Evolutionary conservation across 140 eudicot genomes (phyloP).

Genomic region (Bidens hawaiensis): DNA sequence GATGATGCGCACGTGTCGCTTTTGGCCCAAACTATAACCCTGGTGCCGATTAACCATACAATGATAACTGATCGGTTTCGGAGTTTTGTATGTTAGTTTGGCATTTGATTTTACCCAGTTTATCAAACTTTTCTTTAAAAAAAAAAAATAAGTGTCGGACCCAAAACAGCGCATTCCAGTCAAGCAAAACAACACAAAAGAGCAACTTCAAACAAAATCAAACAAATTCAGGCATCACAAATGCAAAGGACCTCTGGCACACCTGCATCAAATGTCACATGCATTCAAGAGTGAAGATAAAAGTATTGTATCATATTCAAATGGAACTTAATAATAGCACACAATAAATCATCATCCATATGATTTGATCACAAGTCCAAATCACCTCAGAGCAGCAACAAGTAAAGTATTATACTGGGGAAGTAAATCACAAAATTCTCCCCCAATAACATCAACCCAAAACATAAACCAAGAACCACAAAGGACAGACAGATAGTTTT

Average conservation of each 20-base stretch:
- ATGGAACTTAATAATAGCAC: conserved; percentile 11
- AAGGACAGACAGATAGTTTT: conserved; percentile 20
- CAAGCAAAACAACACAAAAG: background rate
- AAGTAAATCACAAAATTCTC: conserved; percentile 36
- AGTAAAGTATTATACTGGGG: conserved; percentile 22
- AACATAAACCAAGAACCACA: conserved; percentile 22
- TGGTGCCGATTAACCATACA: too few relatives aligned
- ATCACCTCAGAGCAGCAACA: conserved; percentile 19
- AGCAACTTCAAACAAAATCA: background rate
- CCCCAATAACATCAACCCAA: conserved; percentile 19
- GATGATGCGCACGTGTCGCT: too few relatives aligned
- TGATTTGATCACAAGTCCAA: conserved; percentile 3
- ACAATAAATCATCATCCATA: conserved; percentile 21
- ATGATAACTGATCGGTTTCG: too few relatives aligned
- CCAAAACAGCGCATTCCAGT: too few relatives aligned
- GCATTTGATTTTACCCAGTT: too few relatives aligned
- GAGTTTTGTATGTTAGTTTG: too few relatives aligned
- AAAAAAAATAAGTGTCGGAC: too few relatives aligned
- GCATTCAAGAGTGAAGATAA: background rate
- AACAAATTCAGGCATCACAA: background rate
- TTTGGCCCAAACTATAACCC: too few relatives aligned
- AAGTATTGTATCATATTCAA: background rate
- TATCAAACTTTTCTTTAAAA: too few relatives aligned
- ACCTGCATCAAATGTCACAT: background rate
- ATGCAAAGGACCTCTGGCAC: background rate